Evolutionary conservation across 768 basidiomycete genomes (phyloP).

Genomic region (Lactarius pseudohatsudake): DNA sequence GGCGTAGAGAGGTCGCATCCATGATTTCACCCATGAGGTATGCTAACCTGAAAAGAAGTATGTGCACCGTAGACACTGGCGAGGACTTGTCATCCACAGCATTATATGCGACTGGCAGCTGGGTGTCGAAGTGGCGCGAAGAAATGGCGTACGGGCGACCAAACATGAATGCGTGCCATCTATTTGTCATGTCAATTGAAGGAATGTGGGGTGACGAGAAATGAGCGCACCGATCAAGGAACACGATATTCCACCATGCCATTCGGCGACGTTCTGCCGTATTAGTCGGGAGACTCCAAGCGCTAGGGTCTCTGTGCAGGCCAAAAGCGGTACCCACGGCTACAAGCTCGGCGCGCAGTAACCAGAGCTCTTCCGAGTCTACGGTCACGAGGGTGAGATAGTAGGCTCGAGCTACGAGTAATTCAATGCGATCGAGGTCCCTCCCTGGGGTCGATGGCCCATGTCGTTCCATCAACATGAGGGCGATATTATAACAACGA

Average conservation of each 20-base stretch:
- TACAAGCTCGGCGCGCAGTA: constrained; percentile 67
- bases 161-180: constrained; percentile 89
- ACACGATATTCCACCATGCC: constrained; percentile 90
- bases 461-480: constrained; percentile 60
- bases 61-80: constrained; percentile 69
- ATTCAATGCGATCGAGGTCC: constrained; percentile 73
- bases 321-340: constrained; percentile 81
- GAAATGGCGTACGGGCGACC: constrained; percentile 74
- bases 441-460: constrained; percentile 53
- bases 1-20: constrained; percentile 76
- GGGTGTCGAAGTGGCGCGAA: constrained; percentile 82
- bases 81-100: constrained; percentile 60
- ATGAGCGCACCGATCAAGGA: constrained; percentile 67
- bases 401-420: constrained; percentile 66
- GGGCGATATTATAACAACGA: constrained; percentile 71
- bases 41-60: constrained; percentile 74
- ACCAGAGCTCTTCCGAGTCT: constrained; percentile 82
- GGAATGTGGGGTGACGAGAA: constrained; percentile 16
- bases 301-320: constrained; percentile 81
- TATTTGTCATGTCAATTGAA: constrained; percentile 34
- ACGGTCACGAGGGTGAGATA: constrained; percentile 72
- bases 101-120: constrained; percentile 67
- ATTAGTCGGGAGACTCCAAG: constrained; percentile 68
- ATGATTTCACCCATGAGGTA: constrained; percentile 82
- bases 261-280: constrained; percentile 76